phyloP scores from a whole-genome alignment of 2,329 filamentous ascomycete genomes.

The Sphaerulina vaccinii region DNA sequence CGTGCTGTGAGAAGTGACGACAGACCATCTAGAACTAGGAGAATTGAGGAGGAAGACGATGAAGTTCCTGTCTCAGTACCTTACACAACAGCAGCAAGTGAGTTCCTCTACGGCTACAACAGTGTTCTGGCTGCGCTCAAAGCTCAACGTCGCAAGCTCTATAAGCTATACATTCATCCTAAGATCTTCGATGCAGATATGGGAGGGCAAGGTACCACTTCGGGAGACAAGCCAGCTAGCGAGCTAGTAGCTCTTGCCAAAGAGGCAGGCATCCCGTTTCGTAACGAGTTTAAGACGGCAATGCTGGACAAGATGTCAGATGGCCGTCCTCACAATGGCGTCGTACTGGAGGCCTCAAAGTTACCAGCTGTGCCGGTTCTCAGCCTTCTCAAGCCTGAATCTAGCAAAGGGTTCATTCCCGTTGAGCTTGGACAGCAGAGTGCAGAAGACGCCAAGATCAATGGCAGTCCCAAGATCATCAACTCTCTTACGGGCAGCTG shows the following conservation, averaged over 20 bases:
- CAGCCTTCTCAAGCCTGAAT: conserved; percentile 35
- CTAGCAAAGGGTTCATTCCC: conserved; percentile 51
- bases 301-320: conserved; percentile 76
- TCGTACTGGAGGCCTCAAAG: conserved; percentile 81
- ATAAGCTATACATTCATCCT: conserved; percentile 71
- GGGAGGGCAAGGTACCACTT: conserved; percentile 6
- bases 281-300: conserved; percentile 52
- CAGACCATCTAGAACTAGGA: background rate
- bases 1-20: background rate
- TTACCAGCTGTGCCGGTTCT: conserved; percentile 58
- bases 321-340: conserved; percentile 84
- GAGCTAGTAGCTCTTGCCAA: conserved; percentile 28
- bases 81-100: conserved; percentile 81
- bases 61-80: conserved; percentile 51
- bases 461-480: conserved; percentile 62
- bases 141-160: conserved; percentile 68
- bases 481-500: conserved; percentile 43
- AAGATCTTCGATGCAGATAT: conserved; percentile 22
- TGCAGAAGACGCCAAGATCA: conserved; percentile 69
- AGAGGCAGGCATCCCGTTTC: conserved; percentile 53
- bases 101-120: conserved; percentile 85
- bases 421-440: conserved; percentile 63
- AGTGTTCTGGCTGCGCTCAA: conserved; percentile 77
- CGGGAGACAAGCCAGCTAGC: conserved; percentile 17
- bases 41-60: conserved; percentile 23